Percentiles rank a stretch among this genome's conserved stretches.
These are phyloP conservation scores for Bjerkandera adusta DNA, from an alignment of 1,284 basidiomycete genomes.

Conservation along the genomic window DNA sequence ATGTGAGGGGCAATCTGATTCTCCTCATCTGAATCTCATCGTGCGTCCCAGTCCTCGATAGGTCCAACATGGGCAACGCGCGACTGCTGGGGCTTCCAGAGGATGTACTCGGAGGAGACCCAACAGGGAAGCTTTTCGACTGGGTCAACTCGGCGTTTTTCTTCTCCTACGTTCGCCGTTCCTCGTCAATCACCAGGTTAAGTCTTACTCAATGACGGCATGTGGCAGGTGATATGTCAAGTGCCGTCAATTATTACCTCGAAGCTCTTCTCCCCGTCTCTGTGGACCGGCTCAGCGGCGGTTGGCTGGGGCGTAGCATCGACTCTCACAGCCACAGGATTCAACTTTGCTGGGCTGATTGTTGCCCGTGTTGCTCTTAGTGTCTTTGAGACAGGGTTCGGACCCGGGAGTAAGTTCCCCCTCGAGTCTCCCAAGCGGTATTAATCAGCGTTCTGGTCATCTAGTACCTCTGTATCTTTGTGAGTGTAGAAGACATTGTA, in stretches of 20 bases:
- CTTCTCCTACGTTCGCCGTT: conserved; percentile 38
- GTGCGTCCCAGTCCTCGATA: conserved; percentile 52
- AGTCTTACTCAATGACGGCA: not conserved
- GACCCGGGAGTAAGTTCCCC: conserved; percentile 44
- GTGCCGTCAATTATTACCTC: conserved; percentile 66
- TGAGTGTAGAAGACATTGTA: conserved; percentile 31
- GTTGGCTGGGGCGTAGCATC: conserved; percentile 72
- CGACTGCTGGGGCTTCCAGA: conserved; percentile 59
- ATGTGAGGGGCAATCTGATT: conserved; percentile 39
- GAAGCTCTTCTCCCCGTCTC: conserved; percentile 63
- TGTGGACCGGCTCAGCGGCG: conserved; percentile 65
- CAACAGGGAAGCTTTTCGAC: conserved; percentile 63
- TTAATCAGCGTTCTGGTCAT: not conserved
- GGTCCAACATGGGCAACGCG: conserved; percentile 69
- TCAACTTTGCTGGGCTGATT: conserved; percentile 56
- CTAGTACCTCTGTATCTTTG: conserved; percentile 69
- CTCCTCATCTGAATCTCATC: not conserved
- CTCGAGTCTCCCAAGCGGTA: not conserved
- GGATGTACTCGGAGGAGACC: conserved; percentile 48
- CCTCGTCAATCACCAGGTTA: not conserved
- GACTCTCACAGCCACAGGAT: conserved; percentile 62
- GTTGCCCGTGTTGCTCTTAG: conserved; percentile 60
- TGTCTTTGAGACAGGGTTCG: conserved; percentile 72
- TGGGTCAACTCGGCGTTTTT: conserved; percentile 74
- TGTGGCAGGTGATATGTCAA: conserved; percentile 68